Conservation (phyloP, 495 filamentous ascomycete genomes). For the Lasiosphaeriaceae sp. region DNA sequence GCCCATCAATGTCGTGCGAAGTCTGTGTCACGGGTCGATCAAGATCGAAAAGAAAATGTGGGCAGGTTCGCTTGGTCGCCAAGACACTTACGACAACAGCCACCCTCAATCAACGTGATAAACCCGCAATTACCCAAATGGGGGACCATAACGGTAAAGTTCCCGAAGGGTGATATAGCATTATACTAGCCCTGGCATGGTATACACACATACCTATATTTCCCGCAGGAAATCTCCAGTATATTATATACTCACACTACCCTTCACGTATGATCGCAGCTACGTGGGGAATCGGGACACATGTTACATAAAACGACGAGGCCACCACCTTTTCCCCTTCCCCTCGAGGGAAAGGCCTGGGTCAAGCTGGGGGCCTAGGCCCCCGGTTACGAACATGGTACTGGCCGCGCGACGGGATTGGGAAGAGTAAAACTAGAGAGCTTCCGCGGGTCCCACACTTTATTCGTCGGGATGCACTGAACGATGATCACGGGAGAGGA, state of each 20-base stretch:
- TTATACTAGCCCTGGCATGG: no score
- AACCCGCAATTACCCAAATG: slow-evolving; percentile 17
- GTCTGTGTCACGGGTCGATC: slow-evolving; percentile 9
- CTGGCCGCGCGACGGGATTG: background rate
- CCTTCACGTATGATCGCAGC: no score
- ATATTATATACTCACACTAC: no score
- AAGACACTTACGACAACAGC: background rate
- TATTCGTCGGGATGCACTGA: background rate
- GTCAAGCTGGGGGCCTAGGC: no score
- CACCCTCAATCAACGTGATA: slow-evolving; percentile 8
- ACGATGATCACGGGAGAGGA: background rate
- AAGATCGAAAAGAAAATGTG: background rate
- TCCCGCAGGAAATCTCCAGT: no score
- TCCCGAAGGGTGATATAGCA: background rate
- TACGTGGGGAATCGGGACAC: no score
- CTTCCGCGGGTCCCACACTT: background rate
- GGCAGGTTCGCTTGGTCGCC: background rate
- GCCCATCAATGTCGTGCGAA: background rate
- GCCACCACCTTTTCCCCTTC: no score
- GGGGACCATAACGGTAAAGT: background rate
- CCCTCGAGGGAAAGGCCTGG: no score
- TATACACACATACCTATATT: no score
- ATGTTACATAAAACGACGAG: no score
- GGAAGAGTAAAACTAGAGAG: background rate
- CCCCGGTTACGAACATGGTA: no score